phyloP scores from a whole-genome alignment of 169 alveolate genomes.

The Cryptosporidium canis region DNA sequence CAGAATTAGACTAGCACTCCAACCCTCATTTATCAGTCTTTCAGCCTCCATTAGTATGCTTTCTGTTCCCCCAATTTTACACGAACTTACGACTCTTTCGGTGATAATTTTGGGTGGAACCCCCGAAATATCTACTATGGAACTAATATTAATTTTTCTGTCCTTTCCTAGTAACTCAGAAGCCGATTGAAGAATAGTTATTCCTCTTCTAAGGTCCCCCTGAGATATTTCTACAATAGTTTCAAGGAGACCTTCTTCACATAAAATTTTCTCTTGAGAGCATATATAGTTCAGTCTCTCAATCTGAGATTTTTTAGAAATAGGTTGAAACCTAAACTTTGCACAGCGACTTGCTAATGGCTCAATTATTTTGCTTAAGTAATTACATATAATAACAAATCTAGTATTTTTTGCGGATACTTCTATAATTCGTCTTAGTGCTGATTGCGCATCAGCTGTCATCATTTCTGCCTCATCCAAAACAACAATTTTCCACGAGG shows the following conservation, averaged over 20 bases:
- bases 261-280: conserved; percentile 79
- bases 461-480: conserved; percentile 99
- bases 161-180: conserved; percentile 81
- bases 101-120: conserved; percentile 76
- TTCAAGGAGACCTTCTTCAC: conserved; percentile 81
- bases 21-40: conserved; percentile 29
- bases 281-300: conserved; percentile 89
- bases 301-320: conserved; percentile 89
- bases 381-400: conserved; percentile 98
- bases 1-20: conserved; percentile 12
- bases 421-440: conserved; percentile 97
- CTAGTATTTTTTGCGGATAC: conserved; percentile 93
- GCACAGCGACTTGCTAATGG: conserved; percentile 96
- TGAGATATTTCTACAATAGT: conserved; percentile 87
- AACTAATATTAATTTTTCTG: conserved; percentile 70
- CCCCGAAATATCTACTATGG: conserved; percentile 78
- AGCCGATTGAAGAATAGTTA: conserved; percentile 91
- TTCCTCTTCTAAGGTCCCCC: conserved; percentile 95
- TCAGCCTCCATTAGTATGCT: conserved; percentile 7
- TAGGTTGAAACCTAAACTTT: conserved; percentile 93
- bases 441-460: conserved; percentile 99
- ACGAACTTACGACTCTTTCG: conserved; percentile 72
- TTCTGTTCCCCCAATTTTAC: conserved; percentile 69
- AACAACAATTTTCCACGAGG: conserved; percentile 93
- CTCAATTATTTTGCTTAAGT: conserved; percentile 93